A percentile compares a stretch with the other conserved stretches of the same genome.
phyloP scores from a whole-genome alignment of 1,284 basidiomycete genomes.

The Moniliophthora roreri region DNA sequence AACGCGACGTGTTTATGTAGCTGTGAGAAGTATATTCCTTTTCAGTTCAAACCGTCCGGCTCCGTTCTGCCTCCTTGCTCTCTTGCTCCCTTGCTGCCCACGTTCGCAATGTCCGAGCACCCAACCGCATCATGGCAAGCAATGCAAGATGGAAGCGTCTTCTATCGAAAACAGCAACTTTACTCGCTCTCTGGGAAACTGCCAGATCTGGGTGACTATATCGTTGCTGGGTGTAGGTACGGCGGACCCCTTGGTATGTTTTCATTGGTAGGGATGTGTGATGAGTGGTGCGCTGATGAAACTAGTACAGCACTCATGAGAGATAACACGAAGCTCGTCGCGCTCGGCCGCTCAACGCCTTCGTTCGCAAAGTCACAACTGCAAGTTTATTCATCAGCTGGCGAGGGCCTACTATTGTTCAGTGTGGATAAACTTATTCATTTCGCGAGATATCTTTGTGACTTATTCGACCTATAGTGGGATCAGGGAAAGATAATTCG shows the following conservation, averaged over 20 bases:
- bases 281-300: conserved; percentile 8
- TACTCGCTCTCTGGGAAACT: conserved; percentile 85
- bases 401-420: conserved; percentile 64
- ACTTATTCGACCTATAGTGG: conserved; percentile 56
- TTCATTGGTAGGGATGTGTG: background rate
- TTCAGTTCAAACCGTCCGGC: background rate
- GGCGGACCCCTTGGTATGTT: conserved; percentile 84
- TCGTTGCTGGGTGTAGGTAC: conserved; percentile 80
- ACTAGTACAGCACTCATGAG: conserved; percentile 75
- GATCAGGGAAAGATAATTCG: conserved; percentile 78
- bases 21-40: background rate
- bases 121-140: conserved; percentile 80
- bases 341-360: conserved; percentile 63
- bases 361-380: conserved; percentile 75
- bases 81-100: background rate
- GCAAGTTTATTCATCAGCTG: conserved; percentile 74
- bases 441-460: conserved; percentile 2
- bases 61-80: background rate
- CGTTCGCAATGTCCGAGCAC: conserved; percentile 50
- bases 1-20: no score
- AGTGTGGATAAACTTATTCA: conserved; percentile 57
- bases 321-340: conserved; percentile 80
- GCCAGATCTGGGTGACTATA: conserved; percentile 78
- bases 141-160: conserved; percentile 76
- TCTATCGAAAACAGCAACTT: conserved; percentile 79